Base-by-base conservation (phyloP, 75 land plant genomes). In the Larix kaempferi region DNA sequence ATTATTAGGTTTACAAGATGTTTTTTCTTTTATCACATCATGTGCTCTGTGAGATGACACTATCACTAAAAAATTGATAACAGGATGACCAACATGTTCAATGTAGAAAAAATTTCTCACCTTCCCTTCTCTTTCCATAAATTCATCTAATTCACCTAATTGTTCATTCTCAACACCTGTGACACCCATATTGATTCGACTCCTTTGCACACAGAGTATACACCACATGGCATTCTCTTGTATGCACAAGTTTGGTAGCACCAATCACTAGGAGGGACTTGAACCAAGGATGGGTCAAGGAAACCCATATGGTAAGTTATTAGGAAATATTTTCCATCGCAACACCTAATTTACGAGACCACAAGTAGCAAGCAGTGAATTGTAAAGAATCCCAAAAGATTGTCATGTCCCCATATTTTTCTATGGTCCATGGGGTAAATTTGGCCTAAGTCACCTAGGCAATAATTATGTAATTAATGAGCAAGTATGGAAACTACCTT, bases 291-390 rank as follows among this genome's bases (percentile, higher is more conserved):
- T 75, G 95, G 97, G 77, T 92, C 87, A n/a, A 95, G 59, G 80
- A 95, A 95, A 65, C 75, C 75, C 19, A 86, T 80, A 85, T 95
- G 95, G 56, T 84, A 95, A 39, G 84, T 85, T 71, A 74, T 84
- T 39, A 72, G 83, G 74, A 95, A 95, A 2, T 87, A 90, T 77
- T 79, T 89, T 69, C 93, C 93, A 61, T 80, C 86, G 86, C 98
- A 95, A 74, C 77, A 90, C 44, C 44, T 41, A 7, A 41, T 41
- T 5, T 7, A 41, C 7, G 44, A 41, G 5, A 41, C 6, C 44
- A 41, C 44, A 41, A 4, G 44, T 5, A 41, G 44, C 7, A 41
- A 41, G 44, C 5, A 41, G 44, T 41, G 44, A 41, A 5, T 41
- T 41, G 44, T 41, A 41, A 41, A 41, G 44, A 6, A 41, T 41